Evolutionary conservation across 2,329 filamentous ascomycete species (phyloP), one percentile per base, ranked within the genome.

Genomic region (Exophiala dermatitidis): DNA sequence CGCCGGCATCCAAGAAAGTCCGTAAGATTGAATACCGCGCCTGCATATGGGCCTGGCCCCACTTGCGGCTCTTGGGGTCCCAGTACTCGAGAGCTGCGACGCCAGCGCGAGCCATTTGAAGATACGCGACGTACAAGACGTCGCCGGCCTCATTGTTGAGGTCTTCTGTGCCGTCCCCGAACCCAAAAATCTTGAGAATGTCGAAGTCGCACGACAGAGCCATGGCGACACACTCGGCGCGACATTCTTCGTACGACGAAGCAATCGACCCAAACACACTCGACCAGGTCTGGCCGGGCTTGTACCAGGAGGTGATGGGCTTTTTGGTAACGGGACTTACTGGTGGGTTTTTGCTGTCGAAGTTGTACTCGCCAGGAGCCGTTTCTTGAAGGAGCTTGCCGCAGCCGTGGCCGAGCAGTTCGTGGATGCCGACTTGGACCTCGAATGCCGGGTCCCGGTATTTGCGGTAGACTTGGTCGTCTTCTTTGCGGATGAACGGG

Each of bases 331-430:
- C 71, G 0, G 90, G 91, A 64, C 83, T 94, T 48, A 88, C 73
- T 0, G 91, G 91, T 5, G 88, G 90, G 66, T 88, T 88, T 57
- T 83, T 74, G 54, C 83, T 75, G 67, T 97, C 88, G 66, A 97
- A 97, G 74, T 97, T 97, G 76, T 81, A 96, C 41, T 80, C 76
- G 7, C 89, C 90, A 1, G 85, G 79, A 1, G 83, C 78, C 0
- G 88, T 95, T 69, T 97, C 91, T 70, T 95, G 90, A 0, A 97
- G 79, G 7, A 97, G 78, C 72, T 96, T 97, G 44, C 91, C 91
- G 54, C 90, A 95, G 31, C 91, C 91, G 63, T 96, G 91, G 12
- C 90, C 87, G 2, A 84, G 65, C 74, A 96, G 81, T 68, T 96
- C 90, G 70, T 97, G 91, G 19, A 97, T 84, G 28, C 90, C 91